A percentile compares a stretch with the other conserved stretches of the same genome.
Evolutionary conservation across 208 protist genomes (phyloP).

Genomic region (Wallacemonas sp.): DNA sequence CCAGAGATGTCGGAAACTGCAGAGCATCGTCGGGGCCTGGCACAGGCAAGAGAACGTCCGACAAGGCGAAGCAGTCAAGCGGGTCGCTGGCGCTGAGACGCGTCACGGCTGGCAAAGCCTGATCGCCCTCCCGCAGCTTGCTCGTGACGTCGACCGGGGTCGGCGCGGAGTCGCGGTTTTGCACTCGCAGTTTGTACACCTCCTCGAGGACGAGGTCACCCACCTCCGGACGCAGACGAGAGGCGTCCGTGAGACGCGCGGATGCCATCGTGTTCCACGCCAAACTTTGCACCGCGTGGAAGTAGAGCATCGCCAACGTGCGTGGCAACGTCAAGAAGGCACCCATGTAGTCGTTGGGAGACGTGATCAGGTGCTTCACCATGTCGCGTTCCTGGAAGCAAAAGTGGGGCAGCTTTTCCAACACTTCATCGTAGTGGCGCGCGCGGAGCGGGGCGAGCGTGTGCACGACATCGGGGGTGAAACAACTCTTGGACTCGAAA

Average conservation of each 20-base stretch:
- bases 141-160: neutral
- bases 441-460: conserved; percentile 32
- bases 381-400: conserved; percentile 86
- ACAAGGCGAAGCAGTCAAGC: conserved; percentile 60
- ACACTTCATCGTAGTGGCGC: conserved; percentile 44
- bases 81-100: conserved; percentile 65
- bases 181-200: conserved; percentile 28
- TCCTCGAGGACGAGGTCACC: conserved; percentile 87
- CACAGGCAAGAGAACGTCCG: conserved; percentile 90
- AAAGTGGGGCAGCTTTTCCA: conserved; percentile 63
- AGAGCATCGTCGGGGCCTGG: conserved; percentile 83
- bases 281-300: conserved; percentile 94
- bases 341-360: conserved; percentile 72
- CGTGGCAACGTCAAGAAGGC: conserved; percentile 79
- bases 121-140: conserved; percentile 1
- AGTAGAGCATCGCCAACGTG: conserved; percentile 90
- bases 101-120: conserved; percentile 49
- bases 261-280: conserved; percentile 95
- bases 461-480: conserved; percentile 53
- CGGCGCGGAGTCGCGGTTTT: neutral
- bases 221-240: conserved; percentile 38
- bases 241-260: conserved; percentile 49
- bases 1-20: conserved; percentile 54
- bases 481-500: conserved; percentile 59
- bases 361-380: conserved; percentile 65